Conservation (phyloP, 148 eudicot species). For the Nepenthes mirabilis region DNA sequence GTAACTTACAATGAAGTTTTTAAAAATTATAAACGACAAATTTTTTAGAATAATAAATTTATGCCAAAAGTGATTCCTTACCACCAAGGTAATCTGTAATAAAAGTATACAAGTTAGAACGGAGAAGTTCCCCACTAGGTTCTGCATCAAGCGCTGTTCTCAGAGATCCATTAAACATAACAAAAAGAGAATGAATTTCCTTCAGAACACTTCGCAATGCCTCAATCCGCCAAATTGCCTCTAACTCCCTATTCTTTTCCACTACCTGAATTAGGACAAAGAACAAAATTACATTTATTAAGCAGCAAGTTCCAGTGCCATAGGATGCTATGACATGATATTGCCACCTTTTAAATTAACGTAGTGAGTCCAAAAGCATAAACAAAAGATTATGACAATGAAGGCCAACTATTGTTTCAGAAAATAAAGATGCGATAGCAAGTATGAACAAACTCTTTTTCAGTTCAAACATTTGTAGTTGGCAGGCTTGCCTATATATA, state of each 20-base stretch:
- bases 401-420: no score
- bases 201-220: slow-evolving; percentile 75
- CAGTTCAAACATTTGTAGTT: no score
- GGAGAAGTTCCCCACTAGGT: slow-evolving; percentile 63
- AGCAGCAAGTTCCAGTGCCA: neutral
- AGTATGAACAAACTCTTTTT: no score
- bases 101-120: slow-evolving; percentile 61
- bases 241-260: slow-evolving; percentile 70
- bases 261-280: slow-evolving; percentile 35
- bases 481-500: no score
- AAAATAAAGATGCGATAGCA: no score
- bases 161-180: slow-evolving; percentile 78
- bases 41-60: slow-evolving; percentile 7
- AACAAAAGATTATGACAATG: no score
- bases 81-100: slow-evolving; percentile 75
- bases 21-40: slow-evolving; percentile 21
- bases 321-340: slow-evolving; percentile 1
- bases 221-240: slow-evolving; percentile 75
- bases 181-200: slow-evolving; percentile 79
- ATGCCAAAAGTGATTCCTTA: slow-evolving; percentile 22
- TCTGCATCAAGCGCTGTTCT: slow-evolving; percentile 77
- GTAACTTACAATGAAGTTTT: slow-evolving; percentile 57
- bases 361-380: no score
- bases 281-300: neutral
- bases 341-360: slow-evolving; percentile 2